Evolutionary conservation across 208 protist species (phyloP).

Genomic region (Leishmania braziliensis): DNA sequence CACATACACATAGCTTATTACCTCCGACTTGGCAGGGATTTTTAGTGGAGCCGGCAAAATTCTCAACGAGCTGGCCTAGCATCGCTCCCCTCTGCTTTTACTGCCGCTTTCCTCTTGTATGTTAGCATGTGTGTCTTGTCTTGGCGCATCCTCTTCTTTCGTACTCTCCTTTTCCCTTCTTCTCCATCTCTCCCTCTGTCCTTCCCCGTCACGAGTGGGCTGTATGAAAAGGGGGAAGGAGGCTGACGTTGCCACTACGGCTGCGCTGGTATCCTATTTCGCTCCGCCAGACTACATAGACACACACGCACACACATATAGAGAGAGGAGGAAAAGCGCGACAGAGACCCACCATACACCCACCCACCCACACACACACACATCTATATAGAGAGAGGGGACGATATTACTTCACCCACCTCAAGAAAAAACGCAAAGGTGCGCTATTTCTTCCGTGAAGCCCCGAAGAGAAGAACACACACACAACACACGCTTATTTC

Average conservation of each 20-base stretch:
- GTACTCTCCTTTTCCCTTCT: neutral
- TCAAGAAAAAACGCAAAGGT: neutral
- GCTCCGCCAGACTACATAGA: neutral
- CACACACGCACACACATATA: neutral
- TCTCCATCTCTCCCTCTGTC: neutral
- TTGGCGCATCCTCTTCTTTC: neutral
- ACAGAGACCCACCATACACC: neutral
- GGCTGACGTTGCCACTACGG: neutral
- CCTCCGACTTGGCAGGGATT: neutral
- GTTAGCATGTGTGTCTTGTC: neutral
- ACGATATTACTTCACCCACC: neutral
- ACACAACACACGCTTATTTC: neutral
- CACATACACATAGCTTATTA: neutral
- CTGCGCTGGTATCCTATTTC: neutral
- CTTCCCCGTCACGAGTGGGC: neutral
- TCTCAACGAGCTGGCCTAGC: neutral
- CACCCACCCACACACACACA: neutral
- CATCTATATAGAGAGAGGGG: neutral
- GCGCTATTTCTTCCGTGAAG: neutral
- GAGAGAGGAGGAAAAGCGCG: neutral
- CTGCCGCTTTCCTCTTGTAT: neutral
- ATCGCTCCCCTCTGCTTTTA: neutral
- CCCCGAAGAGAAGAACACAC: neutral
- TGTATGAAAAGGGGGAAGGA: neutral
- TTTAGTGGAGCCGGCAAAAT: neutral